Base-by-base conservation (phyloP, 2,329 filamentous ascomycete genomes). In the Fusarium lateritium region DNA sequence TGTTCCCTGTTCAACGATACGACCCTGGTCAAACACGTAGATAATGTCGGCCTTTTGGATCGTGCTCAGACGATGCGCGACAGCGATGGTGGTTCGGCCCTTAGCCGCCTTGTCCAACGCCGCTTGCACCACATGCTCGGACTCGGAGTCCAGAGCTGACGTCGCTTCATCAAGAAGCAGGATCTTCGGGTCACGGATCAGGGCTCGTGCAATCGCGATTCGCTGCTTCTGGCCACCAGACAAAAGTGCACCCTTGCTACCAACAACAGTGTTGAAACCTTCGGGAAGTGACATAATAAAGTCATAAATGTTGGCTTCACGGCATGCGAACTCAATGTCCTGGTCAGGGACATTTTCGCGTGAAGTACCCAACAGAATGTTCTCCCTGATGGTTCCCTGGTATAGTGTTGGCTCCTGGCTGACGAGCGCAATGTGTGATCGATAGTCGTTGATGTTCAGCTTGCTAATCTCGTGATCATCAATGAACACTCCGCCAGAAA, bases 1-100 rank as follows among this genome's bases (percentile, higher is more conserved):
- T 10, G 89, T 94, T 7, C 95, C 95, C 71, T 88, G 87, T 83
- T 98, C 95, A 2, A 97, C 92, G 43, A 98, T 88, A 62, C 89
- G 87, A 9, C 95, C 96, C 73, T 93, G 90, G 78, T 98, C 94
- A 77, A 98, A 96, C n/a, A 98, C 95, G 70, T 97, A 98, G 73
- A 98, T 98, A 49, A 95, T 83, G 76, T 98, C 95, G 1, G 95
- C 95, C 77, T 96, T 94, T 77, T 97, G 94, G 64, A 98, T 98
- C 0, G 96, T 98, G 75, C 90, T 94, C 7, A 99, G 83, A 24
- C 96, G 86, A 80, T 99, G 95, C 5, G 96, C 96, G 2, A 99
- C 95, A 1, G 95, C 94, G 67, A 99, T 96, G 0, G 95, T 98
- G 8, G 94, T 97, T 52, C 94, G 88, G 44, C 91, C 94, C 83